Evolutionary conservation across 1,284 basidiomycete genomes (phyloP), one percentile per base, ranked within the genome.

Genomic region (Fomes fomentarius): DNA sequence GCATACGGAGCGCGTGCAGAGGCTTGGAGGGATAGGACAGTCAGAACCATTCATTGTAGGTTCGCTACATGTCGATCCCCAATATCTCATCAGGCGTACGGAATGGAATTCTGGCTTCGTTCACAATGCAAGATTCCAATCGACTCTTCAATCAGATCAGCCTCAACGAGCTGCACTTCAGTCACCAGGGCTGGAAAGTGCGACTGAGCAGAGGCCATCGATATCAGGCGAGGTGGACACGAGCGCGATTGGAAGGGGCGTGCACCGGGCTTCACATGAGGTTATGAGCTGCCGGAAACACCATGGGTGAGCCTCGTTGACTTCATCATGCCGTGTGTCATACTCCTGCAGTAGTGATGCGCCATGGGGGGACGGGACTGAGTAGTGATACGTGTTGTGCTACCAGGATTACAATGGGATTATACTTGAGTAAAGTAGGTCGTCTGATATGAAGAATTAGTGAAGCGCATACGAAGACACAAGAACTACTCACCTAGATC

Each of bases 391-490:
- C 22, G 15, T 31, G 24, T 48, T 7, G 19, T 41, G 31, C 24
- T 25, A 24, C 15, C 21, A 35, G 15, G 17, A 34, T 43, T 43
- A 43, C 19, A 33, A 5, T 22, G 21, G 15, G 0, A 54, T 55
- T 61, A 61, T 61, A 57, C 53, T 60, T 52, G 39, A 21, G 33
- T 52, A 54, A 15, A 17, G 28, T 48, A 49, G 28, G 11, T 37
- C 11, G 9, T 52, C 52, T 52, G 37, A 10, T 14, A 8, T 4
- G 14, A 14, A 2, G 4, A 10, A 42, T n/a, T 17, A 17, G 15
- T n/a, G n/a, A n/a, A 22, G 5, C 15, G 6, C 11, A 22, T 9
- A 19, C 12, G 8, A 7, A 9, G 0, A 1, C 19, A 3, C 26
- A n/a, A n/a, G 3, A 10, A 28, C 0, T 11, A 50, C 52, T 44